Evolutionary conservation across 2,329 filamentous ascomycete species (phyloP).

Genomic region (Escovopsis sp.): DNA sequence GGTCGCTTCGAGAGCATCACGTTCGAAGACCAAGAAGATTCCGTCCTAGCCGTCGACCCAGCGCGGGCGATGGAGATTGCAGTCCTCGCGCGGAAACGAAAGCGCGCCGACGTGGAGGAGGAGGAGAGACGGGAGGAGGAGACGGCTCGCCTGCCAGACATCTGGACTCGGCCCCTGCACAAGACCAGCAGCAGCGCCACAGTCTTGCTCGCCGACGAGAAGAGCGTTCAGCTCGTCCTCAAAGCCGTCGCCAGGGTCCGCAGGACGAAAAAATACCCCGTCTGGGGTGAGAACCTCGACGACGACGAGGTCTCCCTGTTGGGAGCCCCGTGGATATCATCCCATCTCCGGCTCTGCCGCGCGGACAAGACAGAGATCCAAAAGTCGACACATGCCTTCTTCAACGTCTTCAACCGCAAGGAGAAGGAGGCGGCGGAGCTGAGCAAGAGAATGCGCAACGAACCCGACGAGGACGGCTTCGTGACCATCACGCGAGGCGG

Average conservation of each 20-base stretch:
- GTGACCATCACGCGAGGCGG: constrained; percentile 77
- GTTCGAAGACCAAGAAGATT: constrained; percentile 50
- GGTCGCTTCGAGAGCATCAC: constrained; percentile 63
- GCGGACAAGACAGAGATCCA: constrained; percentile 55
- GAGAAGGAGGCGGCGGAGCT: constrained; percentile 47
- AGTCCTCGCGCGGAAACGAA: constrained; percentile 25
- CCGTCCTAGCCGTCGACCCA: constrained; percentile 27
- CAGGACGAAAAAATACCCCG: constrained; percentile 43
- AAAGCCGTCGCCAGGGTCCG: constrained; percentile 54
- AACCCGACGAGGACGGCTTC: constrained; percentile 91
- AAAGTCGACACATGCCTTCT: constrained; percentile 66
- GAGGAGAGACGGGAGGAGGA: constrained; percentile 39
- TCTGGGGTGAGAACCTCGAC: constrained; percentile 52
- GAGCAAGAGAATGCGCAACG: constrained; percentile 51
- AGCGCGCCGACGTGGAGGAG: constrained; percentile 34
- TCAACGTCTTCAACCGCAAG: constrained; percentile 62
- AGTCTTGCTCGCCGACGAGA: constrained; percentile 68
- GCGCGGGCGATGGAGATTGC: constrained; percentile 28
- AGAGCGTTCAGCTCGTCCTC: constrained; percentile 59
- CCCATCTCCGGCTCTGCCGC: constrained; percentile 57
- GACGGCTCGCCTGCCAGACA: constrained; percentile 46
- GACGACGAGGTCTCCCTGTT: constrained; percentile 39
- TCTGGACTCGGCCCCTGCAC: constrained; percentile 58
- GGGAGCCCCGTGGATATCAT: constrained; percentile 41
- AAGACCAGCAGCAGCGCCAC: constrained; percentile 65